These are phyloP conservation scores for Drechslerella dactyloides DNA, from an alignment of 2,329 filamentous ascomycete species.

Conservation along the genomic window DNA sequence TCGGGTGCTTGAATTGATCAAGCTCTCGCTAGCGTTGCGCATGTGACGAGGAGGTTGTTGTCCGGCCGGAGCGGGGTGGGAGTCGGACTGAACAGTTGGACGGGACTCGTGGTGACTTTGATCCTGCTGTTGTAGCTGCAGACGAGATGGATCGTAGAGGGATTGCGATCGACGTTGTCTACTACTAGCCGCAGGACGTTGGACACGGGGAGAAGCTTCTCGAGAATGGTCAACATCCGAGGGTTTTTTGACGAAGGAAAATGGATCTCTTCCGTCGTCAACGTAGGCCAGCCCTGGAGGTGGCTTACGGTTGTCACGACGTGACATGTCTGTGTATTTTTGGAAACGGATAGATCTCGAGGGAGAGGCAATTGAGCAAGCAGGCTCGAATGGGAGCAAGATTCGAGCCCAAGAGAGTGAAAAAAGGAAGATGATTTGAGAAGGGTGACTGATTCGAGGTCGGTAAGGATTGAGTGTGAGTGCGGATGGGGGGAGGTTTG, in stretches of 20 bases:
- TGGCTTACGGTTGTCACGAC: not conserved
- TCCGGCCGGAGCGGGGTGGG: too few species aligned
- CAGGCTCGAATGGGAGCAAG: not conserved
- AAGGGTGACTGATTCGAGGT: not conserved
- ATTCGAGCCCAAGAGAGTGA: not conserved
- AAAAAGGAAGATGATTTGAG: not conserved
- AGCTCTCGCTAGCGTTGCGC: too few species aligned
- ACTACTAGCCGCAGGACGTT: too few species aligned
- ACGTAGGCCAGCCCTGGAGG: not conserved
- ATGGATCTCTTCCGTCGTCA: not conserved
- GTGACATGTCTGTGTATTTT: not conserved
- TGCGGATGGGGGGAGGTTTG: not conserved
- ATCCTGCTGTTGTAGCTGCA: too few species aligned
- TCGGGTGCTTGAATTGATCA: too few species aligned
- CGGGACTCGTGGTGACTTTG: too few species aligned
- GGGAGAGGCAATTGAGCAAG: not conserved
- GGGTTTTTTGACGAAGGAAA: not conserved
- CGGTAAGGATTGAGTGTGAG: not conserved
- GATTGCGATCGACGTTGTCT: too few species aligned
- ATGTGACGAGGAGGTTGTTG: too few species aligned
- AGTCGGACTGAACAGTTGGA: too few species aligned
- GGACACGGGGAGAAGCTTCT: too few species aligned
- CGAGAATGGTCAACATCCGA: too few species aligned
- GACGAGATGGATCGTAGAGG: too few species aligned
- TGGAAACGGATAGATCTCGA: not conserved